Evolutionary conservation across 495 filamentous ascomycete species (phyloP).

Genomic region (Bacidia rubella): DNA sequence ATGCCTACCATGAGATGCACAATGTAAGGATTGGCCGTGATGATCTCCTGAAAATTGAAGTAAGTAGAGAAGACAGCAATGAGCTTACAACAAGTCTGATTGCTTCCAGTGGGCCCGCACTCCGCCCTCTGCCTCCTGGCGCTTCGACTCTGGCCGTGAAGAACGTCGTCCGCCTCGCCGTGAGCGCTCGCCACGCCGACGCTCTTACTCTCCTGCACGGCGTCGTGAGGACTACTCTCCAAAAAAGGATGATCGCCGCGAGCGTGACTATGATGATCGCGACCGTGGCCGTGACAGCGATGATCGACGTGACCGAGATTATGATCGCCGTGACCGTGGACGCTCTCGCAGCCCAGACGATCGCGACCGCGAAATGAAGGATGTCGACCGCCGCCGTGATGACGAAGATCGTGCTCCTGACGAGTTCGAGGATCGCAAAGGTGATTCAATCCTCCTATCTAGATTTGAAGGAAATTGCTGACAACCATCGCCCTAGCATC

Average conservation of each 20-base stretch:
- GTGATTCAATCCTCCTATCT: constrained; percentile 33
- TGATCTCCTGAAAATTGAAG: constrained; percentile 95
- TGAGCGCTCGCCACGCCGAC: constrained; percentile 64
- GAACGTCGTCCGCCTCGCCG: constrained; percentile 40
- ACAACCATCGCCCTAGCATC: constrained; percentile 39
- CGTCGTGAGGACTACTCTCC: constrained; percentile 78
- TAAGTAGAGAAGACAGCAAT: constrained; percentile 24
- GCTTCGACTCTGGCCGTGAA: constrained; percentile 82
- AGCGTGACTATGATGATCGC: constrained; percentile 50
- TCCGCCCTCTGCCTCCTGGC: constrained; percentile 95
- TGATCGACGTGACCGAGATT: constrained; percentile 69
- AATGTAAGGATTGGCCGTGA: constrained; percentile 97
- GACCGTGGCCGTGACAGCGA: constrained; percentile 26
- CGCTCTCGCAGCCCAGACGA: constrained; percentile 48
- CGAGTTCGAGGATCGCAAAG: constrained; percentile 54
- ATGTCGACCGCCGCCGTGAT: constrained; percentile 53
- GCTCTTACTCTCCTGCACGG: constrained; percentile 56
- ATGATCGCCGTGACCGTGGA: constrained; percentile 57
- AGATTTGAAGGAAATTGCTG: constrained; percentile 6
- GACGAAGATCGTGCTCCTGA: constrained; percentile 49
- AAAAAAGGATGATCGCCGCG: constrained; percentile 78
- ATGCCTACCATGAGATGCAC: constrained; percentile 99
- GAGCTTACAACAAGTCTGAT: constrained; percentile 11
- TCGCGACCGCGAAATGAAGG: constrained; percentile 60
- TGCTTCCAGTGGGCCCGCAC: constrained; percentile 81